Percentiles rank a stretch among this genome's conserved stretches.
Evolutionary conservation across 1,139 yeast species (phyloP).

Genomic region (Zygotorulaspora mrakii): DNA sequence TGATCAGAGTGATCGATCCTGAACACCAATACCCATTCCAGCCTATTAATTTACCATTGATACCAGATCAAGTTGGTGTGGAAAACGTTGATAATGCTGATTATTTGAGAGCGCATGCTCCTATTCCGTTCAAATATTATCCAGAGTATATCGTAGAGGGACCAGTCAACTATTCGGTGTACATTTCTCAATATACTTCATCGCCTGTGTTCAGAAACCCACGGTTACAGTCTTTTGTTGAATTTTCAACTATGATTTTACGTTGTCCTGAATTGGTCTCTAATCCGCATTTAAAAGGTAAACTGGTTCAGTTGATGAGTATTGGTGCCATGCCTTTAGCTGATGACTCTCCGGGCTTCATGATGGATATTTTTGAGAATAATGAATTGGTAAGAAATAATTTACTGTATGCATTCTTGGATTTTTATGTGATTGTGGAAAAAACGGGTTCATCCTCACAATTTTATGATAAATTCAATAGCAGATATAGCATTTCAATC

Average conservation of each 20-base stretch:
- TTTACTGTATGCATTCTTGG: constrained; percentile 75
- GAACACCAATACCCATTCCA: constrained; percentile 56
- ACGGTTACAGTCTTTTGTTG: constrained; percentile 59
- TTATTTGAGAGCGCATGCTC: constrained; percentile 58
- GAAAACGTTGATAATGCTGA: constrained; percentile 71
- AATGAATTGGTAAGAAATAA: constrained; percentile 62
- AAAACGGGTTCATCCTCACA: constrained; percentile 94
- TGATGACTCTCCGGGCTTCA: constrained; percentile 67
- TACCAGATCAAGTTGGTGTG: constrained; percentile 47
- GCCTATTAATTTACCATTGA: constrained; percentile 60
- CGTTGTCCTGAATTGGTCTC: constrained; percentile 84
- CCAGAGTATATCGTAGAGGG: constrained; percentile 91
- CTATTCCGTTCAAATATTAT: constrained; percentile 72
- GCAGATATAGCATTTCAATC: constrained; percentile 79
- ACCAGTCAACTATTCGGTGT: constrained; percentile 68
- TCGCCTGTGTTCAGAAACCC: constrained; percentile 57
- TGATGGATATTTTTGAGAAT: constrained; percentile 60
- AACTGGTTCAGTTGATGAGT: constrained; percentile 74
- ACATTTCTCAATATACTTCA: constrained; percentile 54
- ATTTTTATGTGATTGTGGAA: constrained; percentile 90
- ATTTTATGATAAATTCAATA: constrained; percentile 92
- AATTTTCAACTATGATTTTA: constrained; percentile 66
- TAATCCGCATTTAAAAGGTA: constrained; percentile 89
- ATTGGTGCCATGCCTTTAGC: constrained; percentile 63
- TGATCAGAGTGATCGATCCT: constrained; percentile 72